These are phyloP conservation scores for Gamarada debralockiae DNA, from an alignment of 495 filamentous ascomycete genomes.

Conservation along the genomic window DNA sequence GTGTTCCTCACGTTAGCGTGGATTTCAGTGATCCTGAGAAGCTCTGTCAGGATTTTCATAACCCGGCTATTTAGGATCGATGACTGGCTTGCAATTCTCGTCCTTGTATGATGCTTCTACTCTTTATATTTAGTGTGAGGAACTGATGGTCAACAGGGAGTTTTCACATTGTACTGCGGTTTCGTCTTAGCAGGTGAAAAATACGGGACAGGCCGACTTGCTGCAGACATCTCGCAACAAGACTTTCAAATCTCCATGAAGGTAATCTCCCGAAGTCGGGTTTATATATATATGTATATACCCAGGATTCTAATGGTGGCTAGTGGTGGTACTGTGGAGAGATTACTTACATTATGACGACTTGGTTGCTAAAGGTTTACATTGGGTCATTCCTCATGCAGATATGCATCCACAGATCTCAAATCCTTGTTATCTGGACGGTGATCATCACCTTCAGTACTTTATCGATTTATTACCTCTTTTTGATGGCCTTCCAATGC, in stretches of 20 bases:
- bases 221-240: background rate
- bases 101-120: background rate
- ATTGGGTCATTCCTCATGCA: conserved; percentile 37
- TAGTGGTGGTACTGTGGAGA: conserved; percentile 25
- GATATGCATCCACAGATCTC: conserved; percentile 23
- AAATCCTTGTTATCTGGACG: conserved; percentile 29
- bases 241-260: background rate
- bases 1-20: background rate
- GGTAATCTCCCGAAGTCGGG: background rate
- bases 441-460: conserved; percentile 18
- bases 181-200: background rate
- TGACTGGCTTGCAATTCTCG: background rate
- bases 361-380: conserved; percentile 29
- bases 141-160: background rate
- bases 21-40: background rate
- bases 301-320: background rate
- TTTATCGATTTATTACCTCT: conserved; percentile 28
- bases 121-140: background rate
- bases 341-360: conserved; percentile 28
- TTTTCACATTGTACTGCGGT: background rate
- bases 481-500: conserved; percentile 36
- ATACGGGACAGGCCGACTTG: background rate
- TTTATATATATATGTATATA: background rate
- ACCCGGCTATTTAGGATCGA: background rate
- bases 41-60: background rate